Evolutionary conservation across 768 basidiomycete genomes (phyloP), one percentile per base, ranked within the genome.

Genomic region (Tylopilus rubrobrunneus): DNA sequence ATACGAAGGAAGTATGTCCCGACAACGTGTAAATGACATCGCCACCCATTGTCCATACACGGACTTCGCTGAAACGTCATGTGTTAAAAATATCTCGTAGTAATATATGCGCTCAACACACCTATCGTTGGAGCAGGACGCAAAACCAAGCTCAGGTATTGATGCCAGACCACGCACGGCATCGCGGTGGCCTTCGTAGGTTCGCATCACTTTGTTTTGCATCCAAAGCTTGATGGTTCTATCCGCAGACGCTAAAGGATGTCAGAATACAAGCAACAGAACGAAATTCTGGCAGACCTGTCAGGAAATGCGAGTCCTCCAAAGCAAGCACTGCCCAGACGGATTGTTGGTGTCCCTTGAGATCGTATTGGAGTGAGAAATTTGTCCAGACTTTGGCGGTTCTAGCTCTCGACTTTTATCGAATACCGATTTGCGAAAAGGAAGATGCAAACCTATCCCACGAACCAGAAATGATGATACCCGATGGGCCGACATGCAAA

Each of bases 1-100:
- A 99, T 14, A 98, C 92, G 68, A 98, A 99, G 21, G 94, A 97
- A 2, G 94, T 96, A 68, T 98, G 97, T 1, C 94, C 97, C 5
- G 89, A 86, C n/a, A 98, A 72, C 0, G 85, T 82, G 65, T 87
- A 86, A 50, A 87, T 76, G 44, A 79, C 65, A 67, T 89, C 90
- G 53, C 92, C 89, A 50, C 82, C 86, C 40, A 92, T 77, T 12
- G 90, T 87, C 90, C 95, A 99, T 19, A 97, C 84, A 45, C 86
- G 89, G 58, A 99, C 89, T 71, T 94, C 87, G 60, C 96, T 97
- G 56, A 25, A 56, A 52, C 37, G 12, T 27, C 46, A 48, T 0
- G 1, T n/a, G 33, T 59, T 42, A 58, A 52, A 39, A 17, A 31
- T 14, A 29, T 33, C 11, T n/a, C 29, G 51, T 7, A 25, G 42